A percentile compares a stretch with the other conserved stretches of the same genome.
Conservation (phyloP, 2,329 filamentous ascomycete species). For the Hypoxylon sp. region DNA sequence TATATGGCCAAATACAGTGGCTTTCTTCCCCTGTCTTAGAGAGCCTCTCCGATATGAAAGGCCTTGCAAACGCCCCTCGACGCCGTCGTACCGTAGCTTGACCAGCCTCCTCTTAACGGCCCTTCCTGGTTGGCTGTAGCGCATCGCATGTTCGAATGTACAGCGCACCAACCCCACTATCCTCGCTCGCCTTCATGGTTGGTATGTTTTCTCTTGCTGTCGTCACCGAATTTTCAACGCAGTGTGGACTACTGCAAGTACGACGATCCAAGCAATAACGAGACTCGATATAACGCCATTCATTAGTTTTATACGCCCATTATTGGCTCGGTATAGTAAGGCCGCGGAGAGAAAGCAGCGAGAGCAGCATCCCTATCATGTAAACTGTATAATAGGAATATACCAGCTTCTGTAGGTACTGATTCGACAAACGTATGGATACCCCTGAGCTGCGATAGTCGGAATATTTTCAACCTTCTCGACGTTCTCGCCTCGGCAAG, state of each 20-base stretch:
- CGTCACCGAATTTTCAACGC: conserved; percentile 16
- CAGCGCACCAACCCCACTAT: conserved; percentile 1
- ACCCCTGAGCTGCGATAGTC: conserved; percentile 26
- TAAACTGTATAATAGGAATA: no score
- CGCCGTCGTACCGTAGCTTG: no score
- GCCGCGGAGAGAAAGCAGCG: conserved; percentile 2
- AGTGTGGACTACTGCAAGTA: conserved; percentile 27
- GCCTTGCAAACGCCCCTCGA: not conserved
- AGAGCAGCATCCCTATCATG: not conserved
- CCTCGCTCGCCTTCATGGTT: conserved; percentile 21
- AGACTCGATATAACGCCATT: conserved; percentile 10
- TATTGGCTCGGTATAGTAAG: conserved; percentile 3
- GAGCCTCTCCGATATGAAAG: conserved; percentile 20
- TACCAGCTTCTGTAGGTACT: no score
- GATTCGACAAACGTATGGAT: conserved; percentile 12
- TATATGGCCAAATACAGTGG: conserved; percentile 8
- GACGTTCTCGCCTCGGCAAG: no score
- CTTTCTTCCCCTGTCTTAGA: conserved; percentile 21
- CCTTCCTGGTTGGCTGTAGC: conserved; percentile 27
- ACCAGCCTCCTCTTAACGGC: conserved; percentile 24
- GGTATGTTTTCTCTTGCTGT: conserved; percentile 26
- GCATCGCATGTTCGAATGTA: conserved; percentile 9
- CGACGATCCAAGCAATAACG: no score
- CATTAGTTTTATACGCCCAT: conserved; percentile 10
- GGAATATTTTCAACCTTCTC: conserved; percentile 22